These are phyloP conservation scores for Angophora floribunda DNA, from an alignment of 345 rosid genomes.

Conservation along the genomic window DNA sequence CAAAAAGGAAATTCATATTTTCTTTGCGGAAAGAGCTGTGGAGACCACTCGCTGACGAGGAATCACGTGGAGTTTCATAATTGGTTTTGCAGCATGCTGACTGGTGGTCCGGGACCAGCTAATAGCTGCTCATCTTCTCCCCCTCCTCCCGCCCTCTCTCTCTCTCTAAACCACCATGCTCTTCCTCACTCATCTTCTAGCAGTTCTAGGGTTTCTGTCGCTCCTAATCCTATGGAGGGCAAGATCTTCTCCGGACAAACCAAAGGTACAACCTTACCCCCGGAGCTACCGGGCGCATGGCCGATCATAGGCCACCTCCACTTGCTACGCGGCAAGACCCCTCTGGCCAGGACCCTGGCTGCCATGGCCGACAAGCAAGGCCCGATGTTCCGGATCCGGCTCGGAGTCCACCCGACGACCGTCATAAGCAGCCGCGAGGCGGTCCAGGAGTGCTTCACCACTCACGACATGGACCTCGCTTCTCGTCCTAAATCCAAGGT, in stretches of 20 bases:
- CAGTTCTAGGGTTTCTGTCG: background rate
- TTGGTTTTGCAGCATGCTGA: too few relatives aligned
- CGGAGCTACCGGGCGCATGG: conserved; percentile 42
- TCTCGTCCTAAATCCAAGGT: conserved; percentile 36
- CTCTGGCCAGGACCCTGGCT: conserved; percentile 30
- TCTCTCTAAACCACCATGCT: background rate
- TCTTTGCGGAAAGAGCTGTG: too few relatives aligned
- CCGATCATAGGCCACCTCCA: conserved; percentile 64
- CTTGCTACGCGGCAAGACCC: conserved; percentile 24
- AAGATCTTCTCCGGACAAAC: background rate
- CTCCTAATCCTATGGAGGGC: background rate
- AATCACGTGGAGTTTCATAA: too few relatives aligned
- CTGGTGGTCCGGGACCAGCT: too few relatives aligned
- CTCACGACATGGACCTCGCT: conserved; percentile 39
- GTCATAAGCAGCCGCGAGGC: conserved; percentile 30
- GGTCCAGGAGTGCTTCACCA: conserved; percentile 37
- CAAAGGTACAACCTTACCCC: conserved; percentile 2
- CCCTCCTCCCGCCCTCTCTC: background rate
- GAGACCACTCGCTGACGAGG: too few relatives aligned
- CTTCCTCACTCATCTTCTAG: background rate
- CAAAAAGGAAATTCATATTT: too few relatives aligned
- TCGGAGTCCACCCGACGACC: conserved; percentile 23
- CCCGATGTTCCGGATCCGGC: conserved; percentile 41
- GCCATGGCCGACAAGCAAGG: conserved; percentile 36
- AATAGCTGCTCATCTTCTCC: too few relatives aligned